phyloP scores from a whole-genome alignment of 805 yeast species.

The Zygosaccharomyces rouxii region DNA sequence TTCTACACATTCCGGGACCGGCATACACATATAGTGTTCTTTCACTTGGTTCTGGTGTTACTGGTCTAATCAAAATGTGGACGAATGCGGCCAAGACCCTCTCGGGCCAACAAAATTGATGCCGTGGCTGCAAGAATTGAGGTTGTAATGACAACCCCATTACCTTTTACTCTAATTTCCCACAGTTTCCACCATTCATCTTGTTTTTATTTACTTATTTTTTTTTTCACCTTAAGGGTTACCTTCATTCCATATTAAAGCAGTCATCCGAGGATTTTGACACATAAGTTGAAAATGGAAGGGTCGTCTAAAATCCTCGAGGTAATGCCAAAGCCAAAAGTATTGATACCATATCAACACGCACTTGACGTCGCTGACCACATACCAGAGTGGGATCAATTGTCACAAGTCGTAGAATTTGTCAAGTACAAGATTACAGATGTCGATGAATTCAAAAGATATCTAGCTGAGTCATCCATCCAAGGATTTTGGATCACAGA shows the following conservation, averaged over 20 bases:
- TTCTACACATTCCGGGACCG: constrained; percentile 40
- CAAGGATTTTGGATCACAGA: constrained; percentile 54
- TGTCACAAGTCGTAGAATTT: constrained; percentile 41
- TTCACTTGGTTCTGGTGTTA: constrained; percentile 31
- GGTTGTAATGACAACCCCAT: no score
- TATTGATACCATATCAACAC: constrained; percentile 33
- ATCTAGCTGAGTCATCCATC: constrained; percentile 41
- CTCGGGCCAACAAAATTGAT: background rate
- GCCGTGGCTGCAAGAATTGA: constrained; percentile 1
- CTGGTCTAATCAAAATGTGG: constrained; percentile 33
- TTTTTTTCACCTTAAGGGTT: background rate
- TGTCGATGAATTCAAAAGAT: constrained; percentile 39
- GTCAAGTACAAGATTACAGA: constrained; percentile 41
- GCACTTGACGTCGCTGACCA: constrained; percentile 45
- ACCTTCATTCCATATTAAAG: background rate
- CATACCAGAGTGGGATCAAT: constrained; percentile 43
- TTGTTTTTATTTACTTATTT: background rate
- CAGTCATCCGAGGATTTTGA: background rate
- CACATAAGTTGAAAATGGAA: background rate
- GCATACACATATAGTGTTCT: constrained; percentile 30
- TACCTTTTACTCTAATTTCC: no score
- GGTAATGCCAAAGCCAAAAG: constrained; percentile 20
- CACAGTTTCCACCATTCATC: no score
- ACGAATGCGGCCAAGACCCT: constrained; percentile 21
- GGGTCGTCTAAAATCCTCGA: background rate